These are phyloP conservation scores for Sclerotiophoma versabilis DNA, from an alignment of 2,329 filamentous ascomycete species.

Conservation along the genomic window DNA sequence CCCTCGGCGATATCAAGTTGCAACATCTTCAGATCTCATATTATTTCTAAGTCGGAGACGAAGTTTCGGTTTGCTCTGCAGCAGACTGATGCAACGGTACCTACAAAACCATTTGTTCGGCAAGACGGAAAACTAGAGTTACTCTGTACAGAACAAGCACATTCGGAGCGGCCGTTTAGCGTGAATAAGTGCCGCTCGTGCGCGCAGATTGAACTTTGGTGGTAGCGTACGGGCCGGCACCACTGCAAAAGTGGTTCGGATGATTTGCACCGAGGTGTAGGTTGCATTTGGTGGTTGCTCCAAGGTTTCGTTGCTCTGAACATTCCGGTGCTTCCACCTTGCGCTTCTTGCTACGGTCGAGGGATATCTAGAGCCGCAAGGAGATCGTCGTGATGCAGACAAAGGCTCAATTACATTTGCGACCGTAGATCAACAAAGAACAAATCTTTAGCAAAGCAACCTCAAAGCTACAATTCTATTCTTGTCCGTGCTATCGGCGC, in stretches of 20 bases:
- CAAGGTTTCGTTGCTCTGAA: neutral
- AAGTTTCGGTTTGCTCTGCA: neutral
- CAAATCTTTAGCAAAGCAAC: neutral
- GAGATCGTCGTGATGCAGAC: neutral
- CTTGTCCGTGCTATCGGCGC: neutral
- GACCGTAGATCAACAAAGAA: neutral
- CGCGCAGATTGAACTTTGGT: conserved; percentile 4
- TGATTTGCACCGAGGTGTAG: neutral
- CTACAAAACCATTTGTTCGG: neutral
- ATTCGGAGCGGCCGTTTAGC: conserved; percentile 4
- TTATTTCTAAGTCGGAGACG: neutral
- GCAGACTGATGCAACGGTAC: neutral
- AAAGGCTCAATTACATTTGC: neutral
- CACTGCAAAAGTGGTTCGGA: conserved; percentile 2
- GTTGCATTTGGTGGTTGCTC: neutral
- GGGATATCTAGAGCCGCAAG: neutral
- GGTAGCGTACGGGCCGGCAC: conserved; percentile 1
- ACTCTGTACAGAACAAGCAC: neutral
- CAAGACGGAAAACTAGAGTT: neutral
- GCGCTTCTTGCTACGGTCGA: neutral
- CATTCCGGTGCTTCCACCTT: conserved; percentile 4
- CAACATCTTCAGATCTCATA: neutral
- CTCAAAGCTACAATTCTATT: conserved; percentile 7
- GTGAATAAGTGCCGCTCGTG: conserved; percentile 1
- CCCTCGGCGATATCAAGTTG: neutral